Evolutionary conservation across 805 yeast species (phyloP).

Genomic region (Kregervanrija pseudodelftensis): DNA sequence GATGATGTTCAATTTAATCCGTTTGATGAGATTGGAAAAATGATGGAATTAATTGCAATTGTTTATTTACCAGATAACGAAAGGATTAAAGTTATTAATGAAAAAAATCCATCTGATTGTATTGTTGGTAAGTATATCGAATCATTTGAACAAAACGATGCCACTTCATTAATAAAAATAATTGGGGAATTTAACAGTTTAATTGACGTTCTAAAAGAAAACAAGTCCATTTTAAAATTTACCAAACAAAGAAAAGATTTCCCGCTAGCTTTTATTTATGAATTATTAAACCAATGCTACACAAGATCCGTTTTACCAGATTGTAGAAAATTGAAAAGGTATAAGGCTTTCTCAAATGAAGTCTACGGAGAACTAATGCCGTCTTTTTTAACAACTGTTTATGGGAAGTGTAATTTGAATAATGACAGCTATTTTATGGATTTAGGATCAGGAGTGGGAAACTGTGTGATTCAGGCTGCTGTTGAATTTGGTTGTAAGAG

Average conservation of each 20-base stretch:
- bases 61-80: slow-evolving; percentile 34
- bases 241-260: slow-evolving; percentile 17
- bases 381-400: slow-evolving; percentile 59
- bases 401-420: slow-evolving; percentile 48
- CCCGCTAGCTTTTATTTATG: slow-evolving; percentile 49
- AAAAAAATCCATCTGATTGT: slow-evolving; percentile 29
- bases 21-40: slow-evolving; percentile 49
- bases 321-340: slow-evolving; percentile 53
- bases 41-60: slow-evolving; percentile 36
- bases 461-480: slow-evolving; percentile 84
- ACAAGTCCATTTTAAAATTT: slow-evolving; percentile 20
- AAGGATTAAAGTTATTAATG: slow-evolving; percentile 27
- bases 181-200: slow-evolving; percentile 39
- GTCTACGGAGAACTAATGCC: slow-evolving; percentile 92
- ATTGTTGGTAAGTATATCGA: slow-evolving; percentile 32
- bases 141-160: slow-evolving; percentile 27
- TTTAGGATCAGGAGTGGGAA: slow-evolving; percentile 92
- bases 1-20: slow-evolving; percentile 55
- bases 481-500: slow-evolving; percentile 77
- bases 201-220: slow-evolving; percentile 29
- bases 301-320: slow-evolving; percentile 74
- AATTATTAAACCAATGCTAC: slow-evolving; percentile 65
- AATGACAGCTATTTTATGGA: slow-evolving; percentile 65
- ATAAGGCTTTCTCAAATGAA: slow-evolving; percentile 82
- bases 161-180: slow-evolving; percentile 19